These are phyloP conservation scores for Colletotrichum destructivum DNA, from an alignment of 2,329 filamentous ascomycete species.

Conservation along the genomic window DNA sequence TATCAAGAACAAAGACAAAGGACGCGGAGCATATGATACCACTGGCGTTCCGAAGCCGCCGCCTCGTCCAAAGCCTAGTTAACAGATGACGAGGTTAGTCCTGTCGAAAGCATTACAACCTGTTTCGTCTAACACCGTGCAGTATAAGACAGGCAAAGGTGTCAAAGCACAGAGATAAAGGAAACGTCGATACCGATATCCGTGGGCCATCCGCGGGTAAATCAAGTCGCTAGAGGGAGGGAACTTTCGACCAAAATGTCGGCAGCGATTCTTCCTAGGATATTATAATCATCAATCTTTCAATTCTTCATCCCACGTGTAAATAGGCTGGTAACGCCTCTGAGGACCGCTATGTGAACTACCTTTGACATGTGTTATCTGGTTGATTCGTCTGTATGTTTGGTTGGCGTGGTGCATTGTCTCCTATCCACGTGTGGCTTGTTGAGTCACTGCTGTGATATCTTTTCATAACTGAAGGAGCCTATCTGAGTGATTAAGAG, in stretches of 20 bases:
- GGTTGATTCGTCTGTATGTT: background rate
- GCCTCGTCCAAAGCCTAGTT: constrained; percentile 10
- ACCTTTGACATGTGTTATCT: background rate
- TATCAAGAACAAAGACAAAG: background rate
- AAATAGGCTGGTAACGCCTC: background rate
- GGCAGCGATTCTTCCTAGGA: background rate
- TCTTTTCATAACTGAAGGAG: background rate
- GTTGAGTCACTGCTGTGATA: background rate
- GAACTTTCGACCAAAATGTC: background rate
- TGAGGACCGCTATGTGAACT: background rate
- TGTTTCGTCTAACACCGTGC: background rate
- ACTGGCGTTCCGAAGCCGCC: constrained; percentile 13
- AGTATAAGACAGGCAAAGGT: background rate
- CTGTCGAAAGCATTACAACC: background rate
- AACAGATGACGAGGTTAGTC: constrained; percentile 9
- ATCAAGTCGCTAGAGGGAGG: background rate
- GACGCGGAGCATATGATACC: constrained; percentile 18
- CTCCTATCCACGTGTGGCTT: background rate
- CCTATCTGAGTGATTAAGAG: too few relatives aligned
- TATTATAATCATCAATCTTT: background rate
- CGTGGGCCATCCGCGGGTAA: background rate
- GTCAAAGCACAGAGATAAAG: background rate
- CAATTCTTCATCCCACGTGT: background rate
- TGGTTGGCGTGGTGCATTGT: background rate
- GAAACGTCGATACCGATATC: too few relatives aligned